These are phyloP conservation scores for Miscanthus lutarioriparius DNA, from an alignment of 176 grass and related monocot species.

Conservation along the genomic window DNA sequence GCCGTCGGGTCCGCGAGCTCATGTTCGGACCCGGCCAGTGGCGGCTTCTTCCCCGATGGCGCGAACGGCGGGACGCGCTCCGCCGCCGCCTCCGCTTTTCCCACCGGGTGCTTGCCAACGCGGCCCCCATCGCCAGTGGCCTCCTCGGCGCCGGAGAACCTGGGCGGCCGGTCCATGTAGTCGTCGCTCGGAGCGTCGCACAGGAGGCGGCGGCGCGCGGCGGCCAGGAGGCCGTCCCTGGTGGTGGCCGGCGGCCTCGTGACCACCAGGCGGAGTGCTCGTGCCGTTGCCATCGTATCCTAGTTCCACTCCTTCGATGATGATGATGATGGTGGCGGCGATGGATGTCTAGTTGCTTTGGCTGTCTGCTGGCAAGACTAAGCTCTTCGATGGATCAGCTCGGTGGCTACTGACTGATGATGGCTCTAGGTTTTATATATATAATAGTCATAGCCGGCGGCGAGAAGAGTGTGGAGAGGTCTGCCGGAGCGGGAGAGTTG, in stretches of 20 bases:
- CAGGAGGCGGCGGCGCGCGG: not conserved
- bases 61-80: constrained; percentile 60
- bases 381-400: no score
- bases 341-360: no score
- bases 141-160: constrained; percentile 47
- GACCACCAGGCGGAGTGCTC: constrained; percentile 20
- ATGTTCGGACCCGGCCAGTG: constrained; percentile 6
- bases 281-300: constrained; percentile 15
- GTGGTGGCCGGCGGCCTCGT: not conserved
- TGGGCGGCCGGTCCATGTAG: constrained; percentile 30
- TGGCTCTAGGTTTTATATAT: no score
- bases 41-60: constrained; percentile 53
- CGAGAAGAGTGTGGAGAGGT: not conserved
- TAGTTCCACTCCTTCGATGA: no score
- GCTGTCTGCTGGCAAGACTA: no score
- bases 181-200: constrained; percentile 49
- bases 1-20: constrained; percentile 19
- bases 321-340: no score
- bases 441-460: not conserved
- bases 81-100: not conserved
- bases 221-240: not conserved
- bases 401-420: not conserved
- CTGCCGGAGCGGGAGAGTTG: no score
- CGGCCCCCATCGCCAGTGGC: not conserved
- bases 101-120: not conserved